Percentiles rank a stretch among this genome's conserved stretches.
These are phyloP conservation scores for Favolaschia claudopus DNA, from an alignment of 768 basidiomycete genomes.

Conservation along the genomic window DNA sequence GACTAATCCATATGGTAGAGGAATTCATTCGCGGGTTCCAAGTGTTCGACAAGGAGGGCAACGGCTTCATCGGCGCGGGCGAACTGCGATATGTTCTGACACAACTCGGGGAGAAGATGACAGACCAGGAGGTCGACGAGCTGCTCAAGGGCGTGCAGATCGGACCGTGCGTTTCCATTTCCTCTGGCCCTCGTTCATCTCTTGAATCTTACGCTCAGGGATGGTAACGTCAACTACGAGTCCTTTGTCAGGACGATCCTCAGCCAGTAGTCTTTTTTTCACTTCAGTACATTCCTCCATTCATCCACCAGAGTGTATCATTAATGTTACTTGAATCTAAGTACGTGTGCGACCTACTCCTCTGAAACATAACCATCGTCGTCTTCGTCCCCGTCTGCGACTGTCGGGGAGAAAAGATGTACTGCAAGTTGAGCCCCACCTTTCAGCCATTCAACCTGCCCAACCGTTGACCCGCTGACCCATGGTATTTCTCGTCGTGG, in stretches of 20 bases:
- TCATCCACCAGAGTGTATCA: constrained; percentile 6
- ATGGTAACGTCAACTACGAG: constrained; percentile 97
- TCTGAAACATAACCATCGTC: constrained; percentile 69
- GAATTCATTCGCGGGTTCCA: constrained; percentile 99
- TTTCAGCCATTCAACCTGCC: constrained; percentile 55
- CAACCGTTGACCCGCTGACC: constrained; percentile 45
- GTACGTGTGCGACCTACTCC: constrained; percentile 32
- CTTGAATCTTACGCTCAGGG: constrained; percentile 53
- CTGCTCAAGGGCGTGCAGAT: constrained; percentile 95
- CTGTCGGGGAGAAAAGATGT: constrained; percentile 45
- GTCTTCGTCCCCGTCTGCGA: constrained; percentile 37
- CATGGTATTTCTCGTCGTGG: constrained; percentile 73
- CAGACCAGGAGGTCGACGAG: constrained; percentile 97
- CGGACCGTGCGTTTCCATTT: constrained; percentile 66
- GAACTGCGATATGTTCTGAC: constrained; percentile 94
- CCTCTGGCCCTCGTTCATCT: constrained; percentile 14
- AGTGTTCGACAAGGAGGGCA: constrained; percentile 96
- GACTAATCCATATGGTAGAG: too few species aligned
- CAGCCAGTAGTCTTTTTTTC: constrained; percentile 64
- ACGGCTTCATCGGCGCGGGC: constrained; percentile 90
- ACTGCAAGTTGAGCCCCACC: constrained; percentile 73
- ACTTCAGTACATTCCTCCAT: neutral
- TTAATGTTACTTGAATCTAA: constrained; percentile 7
- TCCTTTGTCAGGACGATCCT: constrained; percentile 95
- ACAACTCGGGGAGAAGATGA: constrained; percentile 98